A percentile compares a stretch with the other conserved stretches of the same genome.
These are phyloP conservation scores for Hypoxylon rickii DNA, from an alignment of 495 filamentous ascomycete species.

Conservation along the genomic window DNA sequence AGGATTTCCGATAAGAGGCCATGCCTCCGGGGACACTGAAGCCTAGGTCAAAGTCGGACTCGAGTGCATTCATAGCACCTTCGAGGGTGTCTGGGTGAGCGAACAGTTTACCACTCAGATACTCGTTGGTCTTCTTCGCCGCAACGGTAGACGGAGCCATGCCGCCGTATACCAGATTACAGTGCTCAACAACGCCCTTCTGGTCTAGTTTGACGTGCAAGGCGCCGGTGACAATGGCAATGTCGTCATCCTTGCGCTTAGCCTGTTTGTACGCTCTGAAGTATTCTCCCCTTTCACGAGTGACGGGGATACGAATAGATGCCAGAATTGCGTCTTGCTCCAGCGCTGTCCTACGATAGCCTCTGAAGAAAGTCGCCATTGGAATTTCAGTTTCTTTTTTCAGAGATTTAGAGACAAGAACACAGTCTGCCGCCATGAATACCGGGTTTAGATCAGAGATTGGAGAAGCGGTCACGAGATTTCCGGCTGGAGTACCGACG, in stretches of 20 bases:
- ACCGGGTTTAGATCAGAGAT: conserved; percentile 97
- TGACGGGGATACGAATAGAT: conserved; percentile 79
- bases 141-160: conserved; percentile 88
- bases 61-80: conserved; percentile 82
- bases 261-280: conserved; percentile 89
- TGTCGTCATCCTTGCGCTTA: conserved; percentile 96
- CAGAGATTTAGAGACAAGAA: conserved; percentile 75
- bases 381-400: conserved; percentile 76
- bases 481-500: conserved; percentile 94
- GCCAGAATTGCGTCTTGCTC: conserved; percentile 82
- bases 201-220: conserved; percentile 71
- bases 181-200: conserved; percentile 66
- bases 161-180: conserved; percentile 82
- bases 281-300: conserved; percentile 68
- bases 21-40: conserved; percentile 94
- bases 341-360: conserved; percentile 84
- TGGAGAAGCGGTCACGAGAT: conserved; percentile 91
- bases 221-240: conserved; percentile 90
- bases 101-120: conserved; percentile 75
- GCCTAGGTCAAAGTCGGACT: conserved; percentile 80
- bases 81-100: conserved; percentile 82
- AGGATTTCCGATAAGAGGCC: conserved; percentile 90
- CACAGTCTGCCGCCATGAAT: conserved; percentile 83
- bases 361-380: conserved; percentile 91
- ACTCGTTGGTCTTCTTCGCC: conserved; percentile 74